Evolutionary conservation across 116 monocot species (phyloP).

Genomic region (Phalaenopsis hybrid): DNA sequence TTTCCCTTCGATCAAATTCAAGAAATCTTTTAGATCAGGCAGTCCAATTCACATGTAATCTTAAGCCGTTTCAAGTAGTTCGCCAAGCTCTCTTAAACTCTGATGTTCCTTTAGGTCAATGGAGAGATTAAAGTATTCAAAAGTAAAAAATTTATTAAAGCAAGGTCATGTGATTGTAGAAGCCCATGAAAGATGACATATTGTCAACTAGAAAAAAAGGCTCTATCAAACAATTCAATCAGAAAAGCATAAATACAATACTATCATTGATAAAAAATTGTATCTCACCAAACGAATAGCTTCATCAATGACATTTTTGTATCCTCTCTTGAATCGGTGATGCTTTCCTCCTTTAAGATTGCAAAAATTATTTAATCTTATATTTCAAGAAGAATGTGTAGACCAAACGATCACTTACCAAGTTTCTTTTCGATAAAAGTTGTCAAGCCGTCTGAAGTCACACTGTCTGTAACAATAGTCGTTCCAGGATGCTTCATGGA

Average conservation of each 20-base stretch:
- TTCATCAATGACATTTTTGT: conserved; percentile 99
- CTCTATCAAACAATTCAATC: not conserved
- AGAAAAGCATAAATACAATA: not conserved
- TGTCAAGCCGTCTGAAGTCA: conserved; percentile 96
- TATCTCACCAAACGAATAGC: conserved; percentile 85
- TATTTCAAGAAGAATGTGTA: conserved; percentile 4
- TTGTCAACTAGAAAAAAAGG: not conserved
- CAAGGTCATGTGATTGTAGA: not conserved
- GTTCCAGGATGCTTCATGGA: conserved; percentile 79
- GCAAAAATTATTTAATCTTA: not conserved
- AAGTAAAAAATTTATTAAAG: not conserved
- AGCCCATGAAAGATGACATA: not conserved
- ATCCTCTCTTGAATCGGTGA: conserved; percentile 96
- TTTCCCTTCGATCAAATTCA: not conserved
- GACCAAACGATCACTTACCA: conserved; percentile 32
- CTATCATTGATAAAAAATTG: not conserved
- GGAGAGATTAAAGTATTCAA: not conserved
- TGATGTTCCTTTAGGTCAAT: not conserved
- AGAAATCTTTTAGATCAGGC: not conserved
- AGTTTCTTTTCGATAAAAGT: conserved; percentile 92
- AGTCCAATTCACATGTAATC: not conserved
- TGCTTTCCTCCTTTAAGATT: conserved; percentile 69
- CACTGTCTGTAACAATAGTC: conserved; percentile 92
- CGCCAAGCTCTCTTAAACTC: not conserved
- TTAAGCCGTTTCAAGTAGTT: not conserved